A percentile compares a stretch with the other conserved stretches of the same genome.
Evolutionary conservation across 2,329 filamentous ascomycete genomes (phyloP).

Genomic region (Zelopaecilomyces penicillatus): DNA sequence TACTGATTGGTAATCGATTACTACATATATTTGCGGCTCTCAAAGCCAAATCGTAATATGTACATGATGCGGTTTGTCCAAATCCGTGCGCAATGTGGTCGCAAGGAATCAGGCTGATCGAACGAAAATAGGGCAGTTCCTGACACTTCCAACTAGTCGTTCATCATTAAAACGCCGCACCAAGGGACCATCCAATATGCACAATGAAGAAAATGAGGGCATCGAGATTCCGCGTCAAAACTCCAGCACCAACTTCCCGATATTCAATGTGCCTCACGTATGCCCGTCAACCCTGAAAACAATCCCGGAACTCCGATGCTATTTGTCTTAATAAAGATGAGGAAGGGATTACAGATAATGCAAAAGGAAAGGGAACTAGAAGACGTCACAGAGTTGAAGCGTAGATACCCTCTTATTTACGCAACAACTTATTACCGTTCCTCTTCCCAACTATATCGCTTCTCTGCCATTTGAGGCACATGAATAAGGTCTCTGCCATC

Average conservation of each 20-base stretch:
- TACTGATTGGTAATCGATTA: not conserved
- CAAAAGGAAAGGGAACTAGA: conserved; percentile 2
- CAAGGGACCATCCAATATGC: no score
- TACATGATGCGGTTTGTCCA: no score
- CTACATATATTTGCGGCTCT: not conserved
- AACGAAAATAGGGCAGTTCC: no score
- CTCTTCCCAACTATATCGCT: conserved; percentile 45
- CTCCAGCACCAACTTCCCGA: not conserved
- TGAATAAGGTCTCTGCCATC: conserved; percentile 40
- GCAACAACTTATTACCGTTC: conserved; percentile 13
- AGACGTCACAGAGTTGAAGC: no score
- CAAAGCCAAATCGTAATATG: no score
- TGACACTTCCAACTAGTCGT: no score
- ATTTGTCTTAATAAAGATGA: conserved; percentile 2
- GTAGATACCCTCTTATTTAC: no score
- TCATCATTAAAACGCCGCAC: no score
- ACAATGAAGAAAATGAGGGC: no score
- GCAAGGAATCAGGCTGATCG: no score
- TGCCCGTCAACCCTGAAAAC: not conserved
- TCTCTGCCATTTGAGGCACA: conserved; percentile 41
- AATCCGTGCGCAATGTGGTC: no score
- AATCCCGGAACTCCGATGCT: conserved; percentile 13
- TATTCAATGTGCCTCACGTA: not conserved
- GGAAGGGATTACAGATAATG: conserved; percentile 2
- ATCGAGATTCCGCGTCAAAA: no score